A percentile compares a stretch with the other conserved stretches of the same genome.
Evolutionary conservation across 208 protist genomes (phyloP).

Genomic region (Leishmania tarentolae): DNA sequence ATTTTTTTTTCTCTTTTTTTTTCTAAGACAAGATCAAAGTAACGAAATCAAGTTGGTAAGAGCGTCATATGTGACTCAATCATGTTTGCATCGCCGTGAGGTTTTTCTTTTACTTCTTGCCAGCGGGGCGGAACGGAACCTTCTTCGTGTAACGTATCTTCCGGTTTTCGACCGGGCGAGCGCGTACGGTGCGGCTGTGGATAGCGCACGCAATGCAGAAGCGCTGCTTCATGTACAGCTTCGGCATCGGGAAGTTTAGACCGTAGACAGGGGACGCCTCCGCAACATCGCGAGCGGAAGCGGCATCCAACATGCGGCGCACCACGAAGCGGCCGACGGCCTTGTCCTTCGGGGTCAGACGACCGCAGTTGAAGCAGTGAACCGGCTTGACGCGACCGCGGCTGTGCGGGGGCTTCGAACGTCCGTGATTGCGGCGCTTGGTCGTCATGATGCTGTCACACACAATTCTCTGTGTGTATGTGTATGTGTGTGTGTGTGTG

Average conservation of each 20-base stretch:
- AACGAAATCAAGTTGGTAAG: constrained; percentile 18
- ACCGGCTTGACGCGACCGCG: constrained; percentile 90
- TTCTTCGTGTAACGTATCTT: constrained; percentile 88
- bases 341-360: constrained; percentile 96
- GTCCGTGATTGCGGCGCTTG: constrained; percentile 94
- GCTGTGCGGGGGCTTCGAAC: constrained; percentile 90
- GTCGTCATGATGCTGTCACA: constrained; percentile 77
- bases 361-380: constrained; percentile 95
- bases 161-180: constrained; percentile 75
- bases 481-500: background rate
- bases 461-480: constrained; percentile 6
- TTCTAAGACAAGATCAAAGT: constrained; percentile 15
- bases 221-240: constrained; percentile 99
- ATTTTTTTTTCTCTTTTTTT: constrained; percentile 10
- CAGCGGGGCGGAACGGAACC: constrained; percentile 72
- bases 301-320: constrained; percentile 98
- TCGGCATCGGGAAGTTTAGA: constrained; percentile 95
- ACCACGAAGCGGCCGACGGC: constrained; percentile 98
- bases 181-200: constrained; percentile 97
- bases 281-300: constrained; percentile 96
- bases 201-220: constrained; percentile 99
- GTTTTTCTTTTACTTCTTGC: constrained; percentile 18
- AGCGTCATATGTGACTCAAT: constrained; percentile 16
- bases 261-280: constrained; percentile 95
- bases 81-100: background rate